Base-by-base conservation (phyloP, 2,329 filamentous ascomycete genomes). In the Monosporascus sp. region DNA sequence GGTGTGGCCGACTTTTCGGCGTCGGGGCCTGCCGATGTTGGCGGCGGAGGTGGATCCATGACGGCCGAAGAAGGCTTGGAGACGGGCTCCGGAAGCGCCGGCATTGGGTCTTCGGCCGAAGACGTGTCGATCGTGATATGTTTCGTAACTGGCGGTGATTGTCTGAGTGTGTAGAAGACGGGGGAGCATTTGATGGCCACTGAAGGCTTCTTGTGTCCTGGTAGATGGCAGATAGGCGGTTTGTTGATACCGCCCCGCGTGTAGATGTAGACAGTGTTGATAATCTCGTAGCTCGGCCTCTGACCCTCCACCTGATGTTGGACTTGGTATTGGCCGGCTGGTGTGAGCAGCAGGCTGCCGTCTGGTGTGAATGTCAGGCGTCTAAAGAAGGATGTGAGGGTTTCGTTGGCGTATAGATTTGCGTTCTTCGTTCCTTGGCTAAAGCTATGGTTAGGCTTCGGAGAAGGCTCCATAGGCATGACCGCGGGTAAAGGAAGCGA, bases 191-290 rank as follows among this genome's bases (percentile, higher is more conserved):
- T 90, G 55, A 99, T 90, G 1, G 92, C 94, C 11, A 99, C 90
- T 0, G 94, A 97, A 0, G 94, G 94, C 70, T 99, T 99, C 77
- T 97, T 99, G 72, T 97, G 93, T 2, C 94, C 94, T 0, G 94
- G 94, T 6, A 99, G 79, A 71, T 97, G 94, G 6, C 93, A 91
- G 53, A 97, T 88, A 2, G 94, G 94, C 1, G 94, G 91, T 68
- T 95, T 97, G 73, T 97, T 97, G 65, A 99, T 90, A 24, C 94
- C 94, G 31, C 92, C 94, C 62, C 94, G 81, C 0, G 93, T 97
- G 70, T 99, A 99, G 51, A 99, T 94, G 71, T 99, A 99, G 22
- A 99, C 95, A 0, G 94, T 99, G 67, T 99, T 99, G 63, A 89
- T 91, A 49, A 97, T 81, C 60, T 99, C 93, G 61, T 94, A 93